Base-by-base conservation (phyloP, 805 yeast genomes). In the Pichia insulana region DNA sequence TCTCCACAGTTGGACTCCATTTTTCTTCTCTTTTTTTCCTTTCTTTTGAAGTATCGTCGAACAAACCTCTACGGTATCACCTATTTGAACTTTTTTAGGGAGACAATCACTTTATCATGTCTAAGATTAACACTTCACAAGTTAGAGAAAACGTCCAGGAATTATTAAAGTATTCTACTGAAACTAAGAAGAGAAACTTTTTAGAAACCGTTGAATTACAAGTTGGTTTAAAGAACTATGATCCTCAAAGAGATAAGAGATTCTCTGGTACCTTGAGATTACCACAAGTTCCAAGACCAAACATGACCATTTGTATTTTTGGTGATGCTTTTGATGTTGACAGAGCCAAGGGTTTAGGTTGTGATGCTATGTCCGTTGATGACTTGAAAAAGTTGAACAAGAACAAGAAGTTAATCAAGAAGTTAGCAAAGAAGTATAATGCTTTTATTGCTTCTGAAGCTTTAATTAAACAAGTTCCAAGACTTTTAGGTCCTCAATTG, bases 221-320 rank as follows among this genome's bases (percentile, higher is more conserved):
- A 79, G 95, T 92, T 68, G 98, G 98, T 74, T 82, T 92, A 64
- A 92, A 92, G 89, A 92, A 92, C 95, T 92, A 92, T 76, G 99
- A 92, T 73, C 97, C 99, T 69, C 98, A 92, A 80, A 89, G 98
- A 86, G 99, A 92, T 77, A 92, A 92, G 89, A 97, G 99, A 88
- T 92, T 92, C 97, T 90, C 97, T 70, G 99, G 99, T 78, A 68
- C 97, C 68, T 82, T 92, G 76, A 92, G 82, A 77, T 80, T 92
- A 64, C 99, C 99, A 68, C 82, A 80, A 68, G 96, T 94, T 59
- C 98, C 98, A 78, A 94, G 99, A 82, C 99, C 99, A 77, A 92
- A 92, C 96, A 87, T 92, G 97, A 85, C 97, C 74, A 74, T 92
- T 78, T 92, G 98, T 78, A 88, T 92, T 70, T 92, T 92, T 65